Evolutionary conservation across 208 protist genomes (phyloP).

Genomic region (Leishmania turanica): DNA sequence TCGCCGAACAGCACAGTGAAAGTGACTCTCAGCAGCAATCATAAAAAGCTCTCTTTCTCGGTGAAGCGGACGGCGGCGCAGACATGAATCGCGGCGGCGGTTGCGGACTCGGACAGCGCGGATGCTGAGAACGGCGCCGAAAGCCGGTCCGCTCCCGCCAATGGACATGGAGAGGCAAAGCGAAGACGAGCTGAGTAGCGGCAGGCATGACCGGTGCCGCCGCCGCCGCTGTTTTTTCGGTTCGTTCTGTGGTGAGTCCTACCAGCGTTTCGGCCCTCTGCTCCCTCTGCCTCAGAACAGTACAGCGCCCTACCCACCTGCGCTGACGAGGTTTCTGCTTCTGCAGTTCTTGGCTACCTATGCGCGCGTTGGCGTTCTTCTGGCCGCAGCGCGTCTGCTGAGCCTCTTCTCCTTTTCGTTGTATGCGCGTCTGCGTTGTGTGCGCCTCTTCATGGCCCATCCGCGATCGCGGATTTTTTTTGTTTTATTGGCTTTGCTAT

Average conservation of each 20-base stretch:
- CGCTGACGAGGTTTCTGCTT: not conserved
- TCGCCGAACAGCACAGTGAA: constrained; percentile 70
- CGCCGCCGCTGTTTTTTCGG: not conserved
- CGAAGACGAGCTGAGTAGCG: not conserved
- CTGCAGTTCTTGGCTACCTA: not conserved
- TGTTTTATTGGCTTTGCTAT: not conserved
- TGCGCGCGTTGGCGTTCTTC: not conserved
- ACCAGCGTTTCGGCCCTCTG: not conserved
- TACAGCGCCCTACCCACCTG: not conserved
- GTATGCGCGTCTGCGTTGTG: not conserved
- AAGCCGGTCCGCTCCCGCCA: not conserved
- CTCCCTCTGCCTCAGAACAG: not conserved
- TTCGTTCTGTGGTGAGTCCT: not conserved
- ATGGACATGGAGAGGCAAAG: not conserved
- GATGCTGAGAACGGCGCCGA: not conserved
- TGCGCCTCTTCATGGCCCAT: not conserved
- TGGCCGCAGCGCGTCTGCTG: not conserved
- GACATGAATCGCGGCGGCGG: constrained; percentile 1
- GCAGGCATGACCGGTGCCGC: not conserved
- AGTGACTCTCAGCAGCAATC: constrained; percentile 41
- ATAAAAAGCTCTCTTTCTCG: constrained; percentile 55
- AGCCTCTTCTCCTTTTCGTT: not conserved
- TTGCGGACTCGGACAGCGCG: not conserved
- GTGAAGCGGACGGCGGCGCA: constrained; percentile 48
- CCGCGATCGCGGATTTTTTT: not conserved